These are phyloP conservation scores for Coemansia sp. DNA, from an alignment of 192 early-diverging fungal species.

Conservation along the genomic window DNA sequence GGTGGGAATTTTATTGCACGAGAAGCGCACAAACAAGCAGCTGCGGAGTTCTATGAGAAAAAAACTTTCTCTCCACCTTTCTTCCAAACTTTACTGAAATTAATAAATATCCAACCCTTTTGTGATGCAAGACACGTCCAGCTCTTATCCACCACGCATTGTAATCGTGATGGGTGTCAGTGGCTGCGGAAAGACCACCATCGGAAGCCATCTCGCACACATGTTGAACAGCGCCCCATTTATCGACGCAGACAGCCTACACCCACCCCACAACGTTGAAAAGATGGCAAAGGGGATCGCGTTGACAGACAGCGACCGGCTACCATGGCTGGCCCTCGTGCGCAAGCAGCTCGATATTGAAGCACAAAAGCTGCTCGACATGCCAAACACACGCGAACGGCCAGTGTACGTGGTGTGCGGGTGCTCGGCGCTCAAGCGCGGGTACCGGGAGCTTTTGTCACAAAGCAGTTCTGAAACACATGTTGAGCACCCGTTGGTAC, in stretches of 20 bases:
- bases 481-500: background rate
- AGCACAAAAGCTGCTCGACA: constrained; percentile 17
- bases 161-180: constrained; percentile 64
- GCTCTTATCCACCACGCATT: constrained; percentile 48
- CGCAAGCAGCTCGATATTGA: constrained; percentile 38
- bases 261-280: constrained; percentile 56
- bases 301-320: constrained; percentile 64
- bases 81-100: no score
- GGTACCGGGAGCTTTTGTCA: constrained; percentile 65
- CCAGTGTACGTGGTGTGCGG: constrained; percentile 55
- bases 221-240: constrained; percentile 47
- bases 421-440: constrained; percentile 62
- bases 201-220: constrained; percentile 41
- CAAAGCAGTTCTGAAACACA: constrained; percentile 16
- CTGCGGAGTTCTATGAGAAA: no score
- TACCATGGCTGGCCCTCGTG: constrained; percentile 60
- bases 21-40: no score
- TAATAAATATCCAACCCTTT: no score
- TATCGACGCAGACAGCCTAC: constrained; percentile 68
- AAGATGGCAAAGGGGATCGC: constrained; percentile 65
- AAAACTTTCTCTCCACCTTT: no score
- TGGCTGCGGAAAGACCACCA: constrained; percentile 63
- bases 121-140: no score
- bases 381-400: background rate
- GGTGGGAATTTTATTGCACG: no score